These are phyloP conservation scores for Ogataea allantospora DNA, from an alignment of 805 yeast species.

Conservation along the genomic window DNA sequence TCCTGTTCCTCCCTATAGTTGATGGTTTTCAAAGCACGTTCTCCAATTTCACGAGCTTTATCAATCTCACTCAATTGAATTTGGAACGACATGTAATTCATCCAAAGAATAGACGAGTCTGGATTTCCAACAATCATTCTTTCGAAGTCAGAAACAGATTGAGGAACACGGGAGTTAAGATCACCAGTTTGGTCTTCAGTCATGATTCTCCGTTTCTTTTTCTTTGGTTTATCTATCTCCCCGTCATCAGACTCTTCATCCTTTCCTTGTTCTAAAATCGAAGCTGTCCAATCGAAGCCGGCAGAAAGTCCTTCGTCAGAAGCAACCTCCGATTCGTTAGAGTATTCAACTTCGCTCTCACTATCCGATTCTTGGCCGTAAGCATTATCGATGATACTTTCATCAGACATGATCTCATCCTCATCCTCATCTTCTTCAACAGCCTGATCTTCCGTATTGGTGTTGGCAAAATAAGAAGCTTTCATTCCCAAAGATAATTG, in stretches of 20 bases:
- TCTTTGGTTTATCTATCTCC: conserved; percentile 41
- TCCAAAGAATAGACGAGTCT: conserved; percentile 91
- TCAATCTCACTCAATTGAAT: conserved; percentile 91
- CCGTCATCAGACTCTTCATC: conserved; percentile 53
- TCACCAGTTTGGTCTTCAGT: conserved; percentile 84
- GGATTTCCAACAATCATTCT: conserved; percentile 90
- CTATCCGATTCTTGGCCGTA: conserved; percentile 23
- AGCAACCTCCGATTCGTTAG: conserved; percentile 28
- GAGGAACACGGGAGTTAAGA: conserved; percentile 81
- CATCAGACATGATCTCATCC: conserved; percentile 28
- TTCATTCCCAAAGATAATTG: conserved; percentile 89
- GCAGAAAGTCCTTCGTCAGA: conserved; percentile 64
- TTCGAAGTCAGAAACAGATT: conserved; percentile 89
- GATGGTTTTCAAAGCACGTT: conserved; percentile 88
- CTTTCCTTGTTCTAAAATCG: conserved; percentile 77
- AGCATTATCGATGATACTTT: conserved; percentile 36
- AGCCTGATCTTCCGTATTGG: conserved; percentile 31
- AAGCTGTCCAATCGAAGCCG: conserved; percentile 96
- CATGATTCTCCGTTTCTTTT: conserved; percentile 38
- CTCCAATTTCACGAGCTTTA: conserved; percentile 90
- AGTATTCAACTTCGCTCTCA: conserved; percentile 25
- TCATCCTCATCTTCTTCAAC: conserved; percentile 31
- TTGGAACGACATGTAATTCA: conserved; percentile 98
- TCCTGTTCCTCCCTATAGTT: conserved; percentile 90
- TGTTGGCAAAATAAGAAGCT: conserved; percentile 71